Conservation (phyloP, 2,329 filamentous ascomycete species). For the Colletotrichum sp. region DNA sequence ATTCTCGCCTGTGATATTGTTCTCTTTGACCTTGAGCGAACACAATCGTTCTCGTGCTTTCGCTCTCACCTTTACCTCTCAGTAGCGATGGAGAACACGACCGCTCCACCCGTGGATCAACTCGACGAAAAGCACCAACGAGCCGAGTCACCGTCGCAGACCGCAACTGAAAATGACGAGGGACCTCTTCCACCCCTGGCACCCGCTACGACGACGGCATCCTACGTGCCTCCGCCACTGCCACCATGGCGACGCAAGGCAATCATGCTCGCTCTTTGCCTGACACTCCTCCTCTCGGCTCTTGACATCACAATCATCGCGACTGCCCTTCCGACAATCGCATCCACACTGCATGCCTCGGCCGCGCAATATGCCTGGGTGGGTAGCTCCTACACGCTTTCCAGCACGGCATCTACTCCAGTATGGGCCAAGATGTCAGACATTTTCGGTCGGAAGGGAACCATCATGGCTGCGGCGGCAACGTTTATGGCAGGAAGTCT, state of each 20-base stretch:
- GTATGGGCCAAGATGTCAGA: conserved; percentile 66
- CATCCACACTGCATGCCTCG: conserved; percentile 23
- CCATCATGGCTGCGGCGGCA: conserved; percentile 35
- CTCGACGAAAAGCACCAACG: background rate
- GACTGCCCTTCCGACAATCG: conserved; percentile 32
- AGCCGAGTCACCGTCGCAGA: background rate
- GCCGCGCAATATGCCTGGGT: conserved; percentile 32
- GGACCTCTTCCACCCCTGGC: background rate
- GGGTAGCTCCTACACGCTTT: conserved; percentile 27
- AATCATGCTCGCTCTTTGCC: conserved; percentile 23
- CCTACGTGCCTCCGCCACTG: background rate
- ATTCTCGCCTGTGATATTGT: too few relatives aligned
- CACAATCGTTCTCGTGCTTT: rapidly evolving
- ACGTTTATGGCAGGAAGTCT: conserved; percentile 35
- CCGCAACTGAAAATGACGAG: background rate
- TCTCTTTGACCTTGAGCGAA: rapidly evolving
- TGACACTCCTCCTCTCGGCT: conserved; percentile 28
- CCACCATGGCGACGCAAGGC: background rate
- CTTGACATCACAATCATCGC: conserved; percentile 32
- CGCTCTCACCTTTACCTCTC: background rate
- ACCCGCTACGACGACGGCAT: background rate
- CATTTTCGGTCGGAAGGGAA: conserved; percentile 45
- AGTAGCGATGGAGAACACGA: background rate
- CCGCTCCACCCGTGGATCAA: background rate
- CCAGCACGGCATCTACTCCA: conserved; percentile 65